Evolutionary conservation across 2,329 filamentous ascomycete genomes (phyloP).

Genomic region (Ophiostoma fasciatum): DNA sequence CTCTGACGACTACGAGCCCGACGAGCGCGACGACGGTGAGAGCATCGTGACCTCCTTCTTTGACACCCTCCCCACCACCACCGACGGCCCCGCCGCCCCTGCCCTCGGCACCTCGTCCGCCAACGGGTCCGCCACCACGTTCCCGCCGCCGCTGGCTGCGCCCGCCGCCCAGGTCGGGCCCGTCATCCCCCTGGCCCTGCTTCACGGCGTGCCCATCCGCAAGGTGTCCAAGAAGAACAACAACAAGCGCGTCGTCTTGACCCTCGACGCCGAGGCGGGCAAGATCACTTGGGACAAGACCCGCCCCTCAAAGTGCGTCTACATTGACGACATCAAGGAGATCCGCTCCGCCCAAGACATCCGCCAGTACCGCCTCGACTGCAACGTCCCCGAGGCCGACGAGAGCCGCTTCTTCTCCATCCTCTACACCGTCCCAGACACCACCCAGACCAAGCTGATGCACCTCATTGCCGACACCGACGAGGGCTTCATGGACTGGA

Average conservation of each 20-base stretch:
- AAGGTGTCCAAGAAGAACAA: slow-evolving; percentile 85
- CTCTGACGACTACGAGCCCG: slow-evolving; percentile 45
- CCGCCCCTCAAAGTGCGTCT: slow-evolving; percentile 69
- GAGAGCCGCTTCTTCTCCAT: slow-evolving; percentile 79
- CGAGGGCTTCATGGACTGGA: slow-evolving; percentile 65
- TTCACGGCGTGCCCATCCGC: slow-evolving; percentile 61
- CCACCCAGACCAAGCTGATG: slow-evolving; percentile 71
- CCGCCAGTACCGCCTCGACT: slow-evolving; percentile 78
- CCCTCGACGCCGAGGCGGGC: slow-evolving; percentile 67
- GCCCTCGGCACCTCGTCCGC: slow-evolving; percentile 30
- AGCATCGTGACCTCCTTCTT: slow-evolving; percentile 15
- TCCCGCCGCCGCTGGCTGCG: not conserved
- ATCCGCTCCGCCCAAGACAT: slow-evolving; percentile 74
- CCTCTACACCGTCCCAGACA: slow-evolving; percentile 66
- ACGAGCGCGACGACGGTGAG: slow-evolving; percentile 28
- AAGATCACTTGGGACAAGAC: slow-evolving; percentile 79
- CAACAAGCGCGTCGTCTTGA: slow-evolving; percentile 54
- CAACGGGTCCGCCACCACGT: slow-evolving; percentile 17
- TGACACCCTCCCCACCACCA: slow-evolving; percentile 27
- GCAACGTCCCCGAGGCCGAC: slow-evolving; percentile 49
- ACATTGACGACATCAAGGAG: slow-evolving; percentile 90
- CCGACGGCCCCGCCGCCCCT: slow-evolving; percentile 34
- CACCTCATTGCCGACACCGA: slow-evolving; percentile 71
- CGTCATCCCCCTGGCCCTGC: slow-evolving; percentile 60
- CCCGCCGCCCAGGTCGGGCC: slow-evolving; percentile 38